Percentiles rank a stretch among this genome's conserved stretches.
Conservation (phyloP, 139 green algal species). For the Haematococcus lacustris region DNA sequence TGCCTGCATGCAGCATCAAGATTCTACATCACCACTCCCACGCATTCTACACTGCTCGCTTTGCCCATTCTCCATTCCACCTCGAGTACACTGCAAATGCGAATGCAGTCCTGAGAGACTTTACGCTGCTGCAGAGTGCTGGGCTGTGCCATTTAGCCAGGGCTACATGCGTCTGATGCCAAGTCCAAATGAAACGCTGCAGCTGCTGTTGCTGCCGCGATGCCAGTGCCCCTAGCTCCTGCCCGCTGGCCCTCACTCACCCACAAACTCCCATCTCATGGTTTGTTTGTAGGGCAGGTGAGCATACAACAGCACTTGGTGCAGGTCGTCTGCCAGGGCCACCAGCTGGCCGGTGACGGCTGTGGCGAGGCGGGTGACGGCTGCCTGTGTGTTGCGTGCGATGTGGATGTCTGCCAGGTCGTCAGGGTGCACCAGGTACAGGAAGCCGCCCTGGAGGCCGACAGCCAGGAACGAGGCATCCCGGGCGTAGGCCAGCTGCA, state of each 20-base stretch:
- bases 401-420: constrained; percentile 16
- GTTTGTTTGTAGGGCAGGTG: constrained; percentile 42
- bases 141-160: too few species aligned
- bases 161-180: too few species aligned
- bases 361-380: constrained; percentile 13
- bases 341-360: constrained; percentile 19
- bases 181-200: too few species aligned
- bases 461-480: constrained; percentile 32
- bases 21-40: too few species aligned
- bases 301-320: constrained; percentile 45
- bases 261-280: constrained; percentile 61
- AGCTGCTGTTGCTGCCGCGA: too few species aligned
- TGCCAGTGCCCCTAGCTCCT: too few species aligned
- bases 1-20: constrained; percentile 29
- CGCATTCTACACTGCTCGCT: too few species aligned
- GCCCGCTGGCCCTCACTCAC: too few species aligned
- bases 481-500: constrained; percentile 21
- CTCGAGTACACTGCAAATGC: too few species aligned
- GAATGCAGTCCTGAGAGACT: too few species aligned
- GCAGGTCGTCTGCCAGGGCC: constrained; percentile 23
- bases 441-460: constrained; percentile 24
- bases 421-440: constrained; percentile 26
- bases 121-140: too few species aligned
- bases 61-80: too few species aligned
- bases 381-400: constrained; percentile 19